These are phyloP conservation scores for Liriodendron chinense DNA, from an alignment of 164 flowering plant species.

Conservation along the genomic window DNA sequence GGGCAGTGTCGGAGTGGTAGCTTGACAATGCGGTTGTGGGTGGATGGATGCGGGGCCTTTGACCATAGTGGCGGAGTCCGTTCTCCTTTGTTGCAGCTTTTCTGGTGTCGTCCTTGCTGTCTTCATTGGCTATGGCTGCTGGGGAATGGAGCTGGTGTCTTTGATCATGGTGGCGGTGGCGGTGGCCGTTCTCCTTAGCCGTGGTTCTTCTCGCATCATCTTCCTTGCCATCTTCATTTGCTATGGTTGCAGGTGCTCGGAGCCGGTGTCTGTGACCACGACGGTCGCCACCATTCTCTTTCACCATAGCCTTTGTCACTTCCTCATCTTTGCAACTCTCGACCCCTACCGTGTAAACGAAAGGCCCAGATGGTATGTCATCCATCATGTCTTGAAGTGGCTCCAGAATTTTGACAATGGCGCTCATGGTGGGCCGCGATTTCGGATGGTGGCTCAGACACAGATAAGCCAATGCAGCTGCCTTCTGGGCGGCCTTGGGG, in stretches of 20 bases:
- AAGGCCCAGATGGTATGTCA: slow-evolving; percentile 54
- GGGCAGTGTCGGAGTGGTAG: slow-evolving; percentile 6
- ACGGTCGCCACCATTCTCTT: not conserved
- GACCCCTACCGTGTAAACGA: slow-evolving; percentile 53
- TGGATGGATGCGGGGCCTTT: not conserved
- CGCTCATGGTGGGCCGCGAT: slow-evolving; percentile 67
- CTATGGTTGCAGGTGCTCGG: not conserved
- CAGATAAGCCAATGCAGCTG: slow-evolving; percentile 64
- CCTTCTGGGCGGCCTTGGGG: slow-evolving; percentile 55
- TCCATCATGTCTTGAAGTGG: slow-evolving; percentile 34
- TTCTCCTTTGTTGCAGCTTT: not conserved
- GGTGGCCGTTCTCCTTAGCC: not conserved
- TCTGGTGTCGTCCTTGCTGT: not conserved
- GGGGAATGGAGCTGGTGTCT: not conserved
- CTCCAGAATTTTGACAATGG: slow-evolving; percentile 63
- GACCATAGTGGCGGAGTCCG: not conserved
- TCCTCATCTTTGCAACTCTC: not conserved
- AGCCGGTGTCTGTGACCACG: not conserved
- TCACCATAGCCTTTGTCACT: not conserved
- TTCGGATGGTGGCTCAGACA: slow-evolving; percentile 70
- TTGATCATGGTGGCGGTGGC: not conserved
- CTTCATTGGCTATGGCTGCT: not conserved
- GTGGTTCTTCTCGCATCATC: not conserved
- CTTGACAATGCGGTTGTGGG: not conserved
- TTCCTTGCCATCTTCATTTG: not conserved